Evolutionary conservation across 345 rosid species (phyloP).

Genomic region (Populus alba): DNA sequence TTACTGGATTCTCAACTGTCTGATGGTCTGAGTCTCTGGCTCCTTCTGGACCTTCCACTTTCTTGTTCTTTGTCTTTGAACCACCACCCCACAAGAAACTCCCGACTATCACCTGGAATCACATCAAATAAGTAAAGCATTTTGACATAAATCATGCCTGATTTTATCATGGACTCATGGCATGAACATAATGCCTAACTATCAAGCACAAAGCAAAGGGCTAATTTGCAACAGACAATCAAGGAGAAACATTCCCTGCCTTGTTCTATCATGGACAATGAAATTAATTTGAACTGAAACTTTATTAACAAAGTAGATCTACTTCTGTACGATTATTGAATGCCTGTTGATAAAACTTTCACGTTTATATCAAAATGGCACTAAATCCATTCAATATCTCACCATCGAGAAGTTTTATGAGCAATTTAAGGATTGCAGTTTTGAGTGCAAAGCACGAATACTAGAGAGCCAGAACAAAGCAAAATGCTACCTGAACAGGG

Average conservation of each 20-base stretch:
- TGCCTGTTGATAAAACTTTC: not conserved
- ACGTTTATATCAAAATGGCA: not conserved
- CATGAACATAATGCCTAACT: not conserved
- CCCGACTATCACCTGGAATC: conserved; percentile 77
- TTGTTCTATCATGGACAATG: not conserved
- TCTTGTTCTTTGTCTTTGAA: conserved; percentile 69
- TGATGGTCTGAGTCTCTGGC: conserved; percentile 43
- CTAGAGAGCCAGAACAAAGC: not conserved
- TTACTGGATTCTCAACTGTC: conserved; percentile 35
- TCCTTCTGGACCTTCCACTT: conserved; percentile 50
- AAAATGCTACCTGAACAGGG: conserved; percentile 68
- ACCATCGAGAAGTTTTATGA: not conserved
- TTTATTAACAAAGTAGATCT: not conserved
- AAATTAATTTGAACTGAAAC: not conserved
- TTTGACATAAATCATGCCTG: not conserved
- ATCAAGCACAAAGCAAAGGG: not conserved
- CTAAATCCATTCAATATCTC: not conserved
- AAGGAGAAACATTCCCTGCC: not conserved
- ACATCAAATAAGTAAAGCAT: conserved; percentile 8
- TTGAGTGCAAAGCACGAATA: not conserved
- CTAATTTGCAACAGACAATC: not conserved
- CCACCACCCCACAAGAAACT: conserved; percentile 84
- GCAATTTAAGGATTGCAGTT: not conserved
- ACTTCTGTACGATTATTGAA: not conserved
- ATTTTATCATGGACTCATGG: not conserved